phyloP scores from a whole-genome alignment of 441 rosid genomes.

The Melastoma candidum region DNA sequence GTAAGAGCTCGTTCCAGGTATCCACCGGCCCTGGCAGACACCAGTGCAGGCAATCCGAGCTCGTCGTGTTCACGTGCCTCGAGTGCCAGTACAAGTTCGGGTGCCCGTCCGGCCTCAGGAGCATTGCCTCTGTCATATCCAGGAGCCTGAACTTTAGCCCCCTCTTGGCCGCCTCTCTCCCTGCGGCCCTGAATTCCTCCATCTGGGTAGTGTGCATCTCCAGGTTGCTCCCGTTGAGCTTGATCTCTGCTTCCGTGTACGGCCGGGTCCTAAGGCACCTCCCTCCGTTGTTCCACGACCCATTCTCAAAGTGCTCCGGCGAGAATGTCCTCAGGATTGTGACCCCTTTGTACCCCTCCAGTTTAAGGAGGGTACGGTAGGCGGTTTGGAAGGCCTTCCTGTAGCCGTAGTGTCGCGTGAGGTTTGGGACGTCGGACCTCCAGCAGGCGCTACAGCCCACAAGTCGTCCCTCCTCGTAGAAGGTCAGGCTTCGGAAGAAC shows the following conservation, averaged over 20 bases:
- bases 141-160: no score
- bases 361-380: constrained; percentile 26
- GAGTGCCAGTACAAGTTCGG: constrained; percentile 8
- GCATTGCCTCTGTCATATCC: no score
- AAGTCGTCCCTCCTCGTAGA: constrained; percentile 51
- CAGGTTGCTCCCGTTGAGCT: constrained; percentile 65
- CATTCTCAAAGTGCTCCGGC: constrained; percentile 89
- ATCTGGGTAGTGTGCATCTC: constrained; percentile 60
- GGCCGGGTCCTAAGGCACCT: constrained; percentile 81
- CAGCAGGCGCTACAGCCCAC: constrained; percentile 82
- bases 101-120: no score
- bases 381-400: constrained; percentile 64
- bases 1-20: constrained; percentile 74
- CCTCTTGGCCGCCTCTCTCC: neutral
- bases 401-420: constrained; percentile 66
- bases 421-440: constrained; percentile 56
- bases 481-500: constrained; percentile 79
- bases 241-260: constrained; percentile 45
- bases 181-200: constrained; percentile 48
- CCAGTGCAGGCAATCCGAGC: no score
- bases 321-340: constrained; percentile 57
- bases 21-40: constrained; percentile 61
- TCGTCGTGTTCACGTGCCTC: no score
- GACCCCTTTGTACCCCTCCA: constrained; percentile 21
- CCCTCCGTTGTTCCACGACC: constrained; percentile 70